Evolutionary conservation across 768 basidiomycete genomes (phyloP).

Genomic region (Russula virescens): DNA sequence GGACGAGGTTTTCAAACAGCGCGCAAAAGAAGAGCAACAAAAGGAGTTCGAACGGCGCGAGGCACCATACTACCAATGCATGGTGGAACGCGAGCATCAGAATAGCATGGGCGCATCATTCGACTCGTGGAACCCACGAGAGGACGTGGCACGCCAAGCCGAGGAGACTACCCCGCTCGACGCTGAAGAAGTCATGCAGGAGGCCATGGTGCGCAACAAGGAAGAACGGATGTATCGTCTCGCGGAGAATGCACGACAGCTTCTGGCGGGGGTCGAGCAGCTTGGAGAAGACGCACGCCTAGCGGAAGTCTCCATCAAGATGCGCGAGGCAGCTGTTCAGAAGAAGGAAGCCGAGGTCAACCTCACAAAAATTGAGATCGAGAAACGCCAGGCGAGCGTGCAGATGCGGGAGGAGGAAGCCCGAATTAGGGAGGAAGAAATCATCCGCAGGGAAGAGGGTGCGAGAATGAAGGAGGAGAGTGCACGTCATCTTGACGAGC

Average conservation of each 20-base stretch:
- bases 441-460: too few species aligned
- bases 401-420: too few species aligned
- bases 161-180: neutral
- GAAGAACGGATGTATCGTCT: conserved; percentile 21
- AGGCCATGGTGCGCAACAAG: too few species aligned
- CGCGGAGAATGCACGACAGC: conserved; percentile 25
- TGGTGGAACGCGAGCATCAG: conserved; percentile 26
- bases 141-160: neutral
- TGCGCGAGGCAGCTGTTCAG: too few species aligned
- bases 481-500: too few species aligned
- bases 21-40: conserved; percentile 31
- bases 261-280: conserved; percentile 19
- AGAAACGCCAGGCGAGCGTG: too few species aligned
- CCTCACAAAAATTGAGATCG: too few species aligned
- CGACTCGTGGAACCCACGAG: conserved; percentile 23
- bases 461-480: too few species aligned
- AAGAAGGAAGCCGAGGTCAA: too few species aligned
- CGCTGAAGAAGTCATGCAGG: neutral
- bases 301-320: conserved; percentile 25
- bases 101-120: conserved; percentile 26
- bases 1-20: conserved; percentile 22
- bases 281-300: conserved; percentile 23
- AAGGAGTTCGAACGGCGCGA: conserved; percentile 26
- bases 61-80: conserved; percentile 20
- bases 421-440: too few species aligned